A percentile compares a stretch with the other conserved stretches of the same genome.
Evolutionary conservation across 2,329 filamentous ascomycete species (phyloP).

Genomic region (Alternaria brassicae): DNA sequence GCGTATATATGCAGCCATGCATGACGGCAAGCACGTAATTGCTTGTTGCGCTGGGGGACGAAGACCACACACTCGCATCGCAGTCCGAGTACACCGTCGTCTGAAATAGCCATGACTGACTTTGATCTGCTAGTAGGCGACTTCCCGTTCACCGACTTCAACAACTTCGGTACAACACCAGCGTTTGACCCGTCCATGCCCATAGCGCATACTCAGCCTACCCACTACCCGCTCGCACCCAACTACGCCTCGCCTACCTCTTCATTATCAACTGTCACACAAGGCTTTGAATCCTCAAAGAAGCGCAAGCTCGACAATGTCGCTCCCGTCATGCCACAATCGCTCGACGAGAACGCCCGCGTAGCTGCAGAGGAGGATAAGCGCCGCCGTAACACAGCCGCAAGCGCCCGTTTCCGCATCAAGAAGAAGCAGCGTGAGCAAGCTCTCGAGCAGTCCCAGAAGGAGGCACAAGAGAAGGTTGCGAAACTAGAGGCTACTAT

Average conservation of each 20-base stretch:
- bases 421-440: constrained; percentile 65
- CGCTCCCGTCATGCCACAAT: constrained; percentile 38
- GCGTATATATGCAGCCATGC: constrained; percentile 28
- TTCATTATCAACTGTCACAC: constrained; percentile 40
- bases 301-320: constrained; percentile 57
- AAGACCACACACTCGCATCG: constrained; percentile 22
- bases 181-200: constrained; percentile 44
- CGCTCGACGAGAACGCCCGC: constrained; percentile 56
- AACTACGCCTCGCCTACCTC: constrained; percentile 39
- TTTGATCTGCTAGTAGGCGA: constrained; percentile 49
- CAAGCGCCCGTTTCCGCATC: constrained; percentile 61
- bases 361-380: constrained; percentile 61
- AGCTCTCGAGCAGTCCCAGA: constrained; percentile 59
- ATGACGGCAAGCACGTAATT: constrained; percentile 49
- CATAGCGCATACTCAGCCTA: constrained; percentile 37
- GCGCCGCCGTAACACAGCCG: constrained; percentile 61
- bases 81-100: constrained; percentile 14
- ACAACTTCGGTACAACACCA: constrained; percentile 46
- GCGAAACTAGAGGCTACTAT: constrained; percentile 55
- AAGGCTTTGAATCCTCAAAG: constrained; percentile 47
- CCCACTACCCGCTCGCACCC: constrained; percentile 34
- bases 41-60: constrained; percentile 23
- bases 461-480: constrained; percentile 60
- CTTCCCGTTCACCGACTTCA: constrained; percentile 58
- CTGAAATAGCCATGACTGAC: constrained; percentile 42